These are phyloP conservation scores for Stemphylium lycopersici DNA, from an alignment of 2,329 filamentous ascomycete genomes.

Conservation along the genomic window DNA sequence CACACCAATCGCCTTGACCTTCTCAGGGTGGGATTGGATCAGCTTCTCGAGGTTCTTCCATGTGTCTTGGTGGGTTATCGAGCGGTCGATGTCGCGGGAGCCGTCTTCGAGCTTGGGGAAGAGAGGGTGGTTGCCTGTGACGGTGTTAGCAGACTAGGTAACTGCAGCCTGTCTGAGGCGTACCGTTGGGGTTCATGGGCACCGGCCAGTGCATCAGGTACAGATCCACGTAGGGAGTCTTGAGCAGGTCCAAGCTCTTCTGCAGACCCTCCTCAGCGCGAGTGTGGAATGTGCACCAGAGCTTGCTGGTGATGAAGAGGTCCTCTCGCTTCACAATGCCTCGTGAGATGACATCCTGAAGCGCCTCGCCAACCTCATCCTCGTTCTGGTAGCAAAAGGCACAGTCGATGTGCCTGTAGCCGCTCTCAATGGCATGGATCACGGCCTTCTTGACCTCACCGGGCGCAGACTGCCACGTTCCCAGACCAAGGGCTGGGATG, in stretches of 20 bases:
- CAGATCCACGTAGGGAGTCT: slow-evolving; percentile 81
- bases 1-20: slow-evolving; percentile 58
- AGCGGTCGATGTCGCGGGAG: slow-evolving; percentile 71
- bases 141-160: slow-evolving; percentile 1
- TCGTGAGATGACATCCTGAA: slow-evolving; percentile 72
- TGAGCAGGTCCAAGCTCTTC: slow-evolving; percentile 73
- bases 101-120: slow-evolving; percentile 79
- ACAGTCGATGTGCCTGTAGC: slow-evolving; percentile 67
- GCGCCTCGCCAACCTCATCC: slow-evolving; percentile 78
- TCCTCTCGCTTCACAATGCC: slow-evolving; percentile 77
- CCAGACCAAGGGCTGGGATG: slow-evolving; percentile 48
- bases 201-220: slow-evolving; percentile 85
- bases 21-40: slow-evolving; percentile 51
- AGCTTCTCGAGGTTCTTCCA: slow-evolving; percentile 79
- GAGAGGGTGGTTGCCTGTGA: slow-evolving; percentile 67
- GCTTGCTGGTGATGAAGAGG: slow-evolving; percentile 83
- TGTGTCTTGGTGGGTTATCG: slow-evolving; percentile 74
- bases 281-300: slow-evolving; percentile 81
- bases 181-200: slow-evolving; percentile 77
- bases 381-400: slow-evolving; percentile 84
- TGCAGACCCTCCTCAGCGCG: slow-evolving; percentile 69
- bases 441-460: slow-evolving; percentile 58
- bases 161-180: not conserved
- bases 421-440: slow-evolving; percentile 55
- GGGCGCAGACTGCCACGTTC: slow-evolving; percentile 50